These are phyloP conservation scores for Moesziomyces sp. DNA, from an alignment of 1,284 basidiomycete genomes.

Conservation along the genomic window DNA sequence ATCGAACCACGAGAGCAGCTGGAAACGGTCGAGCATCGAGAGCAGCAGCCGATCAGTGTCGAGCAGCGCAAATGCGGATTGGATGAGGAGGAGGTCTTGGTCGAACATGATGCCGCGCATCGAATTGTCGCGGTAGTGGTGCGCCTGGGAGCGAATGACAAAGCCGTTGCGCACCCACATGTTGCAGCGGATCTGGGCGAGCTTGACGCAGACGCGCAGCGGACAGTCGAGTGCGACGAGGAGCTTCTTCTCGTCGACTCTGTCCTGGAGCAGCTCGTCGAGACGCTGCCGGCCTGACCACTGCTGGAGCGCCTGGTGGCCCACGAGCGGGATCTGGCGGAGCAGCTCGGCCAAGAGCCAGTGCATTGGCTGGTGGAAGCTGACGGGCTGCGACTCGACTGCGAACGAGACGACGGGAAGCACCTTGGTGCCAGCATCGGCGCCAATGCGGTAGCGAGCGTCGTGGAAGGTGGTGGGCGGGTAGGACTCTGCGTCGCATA, in stretches of 20 bases:
- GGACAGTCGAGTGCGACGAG: constrained; percentile 61
- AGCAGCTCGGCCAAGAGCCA: constrained; percentile 91
- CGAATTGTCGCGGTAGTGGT: constrained; percentile 96
- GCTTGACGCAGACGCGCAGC: constrained; percentile 68
- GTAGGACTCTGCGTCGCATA: constrained; percentile 73
- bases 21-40: constrained; percentile 89
- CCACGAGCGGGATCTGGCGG: constrained; percentile 71
- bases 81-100: constrained; percentile 92
- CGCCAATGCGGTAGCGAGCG: constrained; percentile 72
- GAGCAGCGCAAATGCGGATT: constrained; percentile 77
- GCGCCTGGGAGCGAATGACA: constrained; percentile 91
- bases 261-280: constrained; percentile 32
- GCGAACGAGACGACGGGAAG: constrained; percentile 74
- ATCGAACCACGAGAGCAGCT: constrained; percentile 80
- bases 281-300: constrained; percentile 32
- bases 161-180: constrained; percentile 98
- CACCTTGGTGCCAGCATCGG: constrained; percentile 71
- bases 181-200: constrained; percentile 93
- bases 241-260: constrained; percentile 48
- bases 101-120: constrained; percentile 96
- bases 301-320: constrained; percentile 24
- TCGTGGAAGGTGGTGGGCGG: constrained; percentile 72
- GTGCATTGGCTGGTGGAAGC: constrained; percentile 93
- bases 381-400: constrained; percentile 68
- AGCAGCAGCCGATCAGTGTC: constrained; percentile 83